Evolutionary conservation across 176 grass and related monocot species (phyloP).

Genomic region (Oryza glaberrima): DNA sequence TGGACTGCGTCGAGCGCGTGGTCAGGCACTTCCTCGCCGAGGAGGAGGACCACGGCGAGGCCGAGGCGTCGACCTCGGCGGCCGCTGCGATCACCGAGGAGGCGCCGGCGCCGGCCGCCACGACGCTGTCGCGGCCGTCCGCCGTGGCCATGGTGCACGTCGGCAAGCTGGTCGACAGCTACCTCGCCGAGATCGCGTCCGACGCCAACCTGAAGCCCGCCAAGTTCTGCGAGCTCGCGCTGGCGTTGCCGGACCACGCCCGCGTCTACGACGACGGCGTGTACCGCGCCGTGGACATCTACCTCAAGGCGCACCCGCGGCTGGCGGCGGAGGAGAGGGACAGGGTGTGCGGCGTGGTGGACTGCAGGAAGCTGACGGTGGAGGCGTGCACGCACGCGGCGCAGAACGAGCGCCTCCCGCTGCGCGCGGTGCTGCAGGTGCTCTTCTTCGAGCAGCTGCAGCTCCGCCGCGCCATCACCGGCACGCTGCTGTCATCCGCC

Average conservation of each 20-base stretch:
- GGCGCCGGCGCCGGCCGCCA: background rate
- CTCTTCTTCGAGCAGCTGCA: conserved; percentile 99
- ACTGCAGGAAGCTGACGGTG: conserved; percentile 89
- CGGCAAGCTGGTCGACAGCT: conserved; percentile 85
- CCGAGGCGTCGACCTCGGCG: conserved; percentile 17
- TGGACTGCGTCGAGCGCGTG: conserved; percentile 76
- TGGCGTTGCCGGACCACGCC: conserved; percentile 70
- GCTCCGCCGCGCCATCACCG: conserved; percentile 72
- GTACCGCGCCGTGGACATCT: conserved; percentile 86
- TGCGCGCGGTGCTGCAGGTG: conserved; percentile 94
- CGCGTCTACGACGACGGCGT: conserved; percentile 86
- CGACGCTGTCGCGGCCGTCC: conserved; percentile 23
- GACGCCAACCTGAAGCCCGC: conserved; percentile 76
- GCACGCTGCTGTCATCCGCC: conserved; percentile 52
- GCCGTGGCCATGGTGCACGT: conserved; percentile 55
- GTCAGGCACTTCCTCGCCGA: conserved; percentile 61
- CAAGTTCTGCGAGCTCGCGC: conserved; percentile 76
- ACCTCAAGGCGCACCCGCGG: conserved; percentile 76
- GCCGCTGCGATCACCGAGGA: conserved; percentile 31
- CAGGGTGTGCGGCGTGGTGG: conserved; percentile 70
- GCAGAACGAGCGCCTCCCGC: conserved; percentile 91
- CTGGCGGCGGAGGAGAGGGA: conserved; percentile 76
- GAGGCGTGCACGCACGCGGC: conserved; percentile 97
- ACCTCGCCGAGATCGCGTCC: conserved; percentile 84
- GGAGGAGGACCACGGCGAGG: conserved; percentile 9